Evolutionary conservation across 106 monocot species (phyloP), one percentile per base, ranked within the genome.

Genomic region (Amphibolis antarctica): DNA sequence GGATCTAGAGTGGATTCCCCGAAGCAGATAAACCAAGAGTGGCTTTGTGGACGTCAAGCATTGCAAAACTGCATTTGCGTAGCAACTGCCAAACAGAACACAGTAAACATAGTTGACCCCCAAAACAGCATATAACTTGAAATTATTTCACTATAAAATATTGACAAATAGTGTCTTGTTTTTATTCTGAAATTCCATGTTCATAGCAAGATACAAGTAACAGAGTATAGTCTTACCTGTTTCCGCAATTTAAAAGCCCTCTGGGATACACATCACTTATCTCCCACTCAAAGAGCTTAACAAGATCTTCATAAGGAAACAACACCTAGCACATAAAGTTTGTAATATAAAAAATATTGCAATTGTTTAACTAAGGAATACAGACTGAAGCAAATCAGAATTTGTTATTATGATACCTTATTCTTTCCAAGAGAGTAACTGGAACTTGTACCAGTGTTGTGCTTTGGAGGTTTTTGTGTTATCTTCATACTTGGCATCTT

Each of bases 31-130:
- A 50, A 88, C 76, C 74, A 85, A 81, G 53, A 93, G 78, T 62
- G 93, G 93, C 71, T 86, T 93, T 68, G 93, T 93, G 81, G 74
- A 81, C 42, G 85, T 88, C 55, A 93, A 72, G 67, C 93, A 88
- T 70, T 93, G 93, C 70, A 93, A 72, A 53, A 93, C 88, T 47
- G 83, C 93, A 79, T 93, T 93, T 22, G 93, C 93, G 77, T 93
- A 93, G 64, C 93, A 93, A 67, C 93, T 93, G 83, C 67, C 59
- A 66, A 17, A 64, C 28, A 70, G 45, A 51, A 28, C 49, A 64
- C 31, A 48, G 5, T 18, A 64, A 54, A 60, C 19, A 2, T 10
- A 53, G 22, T 10, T 0, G 9, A 20, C 10, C 29, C 28, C 12
- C 56, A 27, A 20, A 15, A 10, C 36, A 36, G 36, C 7, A 12